Base-by-base conservation (phyloP, 139 green algal species). In the Auxenochlorella pyrenoidosa region DNA sequence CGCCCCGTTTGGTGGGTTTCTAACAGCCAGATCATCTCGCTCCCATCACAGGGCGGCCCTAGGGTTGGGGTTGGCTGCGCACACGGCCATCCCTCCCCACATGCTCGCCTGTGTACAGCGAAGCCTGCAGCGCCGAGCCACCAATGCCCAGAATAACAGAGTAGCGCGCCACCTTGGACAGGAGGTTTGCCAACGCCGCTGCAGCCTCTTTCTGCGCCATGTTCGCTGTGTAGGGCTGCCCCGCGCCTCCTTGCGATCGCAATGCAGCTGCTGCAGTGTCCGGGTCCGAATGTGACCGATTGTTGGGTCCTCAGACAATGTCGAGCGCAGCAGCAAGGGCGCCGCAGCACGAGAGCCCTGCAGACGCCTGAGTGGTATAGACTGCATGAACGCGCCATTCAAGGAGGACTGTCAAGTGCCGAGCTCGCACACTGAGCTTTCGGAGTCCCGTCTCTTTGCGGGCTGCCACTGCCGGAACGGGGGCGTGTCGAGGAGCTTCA, bases 61-160 rank as follows among this genome's bases (percentile, higher is more conserved):
- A 15, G 43, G 43, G 34, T 76, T 76, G 70, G 70, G 70, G 70
- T 76, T 34, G 43, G 75, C 43, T 10, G 26, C 34, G 75, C 30
- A 3, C 41, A 24, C 10, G 30, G 12, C 43, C 75, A 36, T 40
- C 75, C 32, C 75, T 38, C 75, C 75, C 75, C 44, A 63, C 44
- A 81, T 63, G 75, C 70, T 34, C 83, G 95, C 96, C 96, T 87
- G 89, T 98, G 89, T 97, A 99, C 28, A 99, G 86, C 0, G 96
- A 95, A 0, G 95, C 90, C 83, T 98, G 95, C 82, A 97, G 44
- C 19, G 89, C 92, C 71, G 87, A 94, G 21, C 89, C 95, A 41
- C 93, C 94, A 0, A 97, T 85, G 28, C 96, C 96, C 30, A 98
- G 75, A 5, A 93, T 90, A 18, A 98, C 92, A 5, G 95, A 94